Percentiles rank a stretch among this genome's conserved stretches.
Evolutionary conservation across 169 alveolate species (phyloP).

Genomic region (Cryptosporidium meleagridis): DNA sequence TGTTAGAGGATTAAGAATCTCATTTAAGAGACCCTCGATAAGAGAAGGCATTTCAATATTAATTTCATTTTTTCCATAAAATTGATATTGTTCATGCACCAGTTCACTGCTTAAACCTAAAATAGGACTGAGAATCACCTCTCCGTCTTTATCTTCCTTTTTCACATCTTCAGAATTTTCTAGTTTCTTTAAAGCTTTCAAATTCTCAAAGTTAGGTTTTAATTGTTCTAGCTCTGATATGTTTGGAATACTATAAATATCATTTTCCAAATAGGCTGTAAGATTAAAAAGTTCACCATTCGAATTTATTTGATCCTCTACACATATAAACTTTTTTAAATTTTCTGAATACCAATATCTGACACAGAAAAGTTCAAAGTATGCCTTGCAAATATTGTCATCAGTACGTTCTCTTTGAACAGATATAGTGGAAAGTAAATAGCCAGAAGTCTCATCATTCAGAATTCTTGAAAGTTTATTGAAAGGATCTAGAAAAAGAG

Average conservation of each 20-base stretch:
- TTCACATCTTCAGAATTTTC: neutral
- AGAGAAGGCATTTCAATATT: constrained; percentile 72
- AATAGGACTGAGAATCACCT: neutral
- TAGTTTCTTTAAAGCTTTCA: neutral
- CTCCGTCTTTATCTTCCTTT: neutral
- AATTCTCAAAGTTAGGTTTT: constrained; percentile 1
- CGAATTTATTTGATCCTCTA: constrained; percentile 8
- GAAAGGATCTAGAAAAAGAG: constrained; percentile 23
- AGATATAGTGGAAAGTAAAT: neutral
- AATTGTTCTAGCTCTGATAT: constrained; percentile 31
- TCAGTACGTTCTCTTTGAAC: neutral
- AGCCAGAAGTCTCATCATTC: constrained; percentile 43
- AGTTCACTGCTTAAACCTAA: constrained; percentile 7
- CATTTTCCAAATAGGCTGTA: constrained; percentile 37
- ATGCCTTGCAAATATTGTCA: neutral
- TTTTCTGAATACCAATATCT: constrained; percentile 68
- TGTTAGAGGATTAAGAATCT: constrained; percentile 79
- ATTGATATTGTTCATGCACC: constrained; percentile 12
- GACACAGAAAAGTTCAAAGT: constrained; percentile 65
- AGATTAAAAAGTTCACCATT: constrained; percentile 4
- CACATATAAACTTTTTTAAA: constrained; percentile 13
- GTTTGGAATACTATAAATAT: constrained; percentile 18
- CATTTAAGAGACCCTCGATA: constrained; percentile 24
- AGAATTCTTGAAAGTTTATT: constrained; percentile 13
- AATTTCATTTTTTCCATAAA: constrained; percentile 48